A percentile compares a stretch with the other conserved stretches of the same genome.
These are phyloP conservation scores for Pelagophyceae sp. DNA, from an alignment of 352 stramenopile genomes.

Conservation along the genomic window DNA sequence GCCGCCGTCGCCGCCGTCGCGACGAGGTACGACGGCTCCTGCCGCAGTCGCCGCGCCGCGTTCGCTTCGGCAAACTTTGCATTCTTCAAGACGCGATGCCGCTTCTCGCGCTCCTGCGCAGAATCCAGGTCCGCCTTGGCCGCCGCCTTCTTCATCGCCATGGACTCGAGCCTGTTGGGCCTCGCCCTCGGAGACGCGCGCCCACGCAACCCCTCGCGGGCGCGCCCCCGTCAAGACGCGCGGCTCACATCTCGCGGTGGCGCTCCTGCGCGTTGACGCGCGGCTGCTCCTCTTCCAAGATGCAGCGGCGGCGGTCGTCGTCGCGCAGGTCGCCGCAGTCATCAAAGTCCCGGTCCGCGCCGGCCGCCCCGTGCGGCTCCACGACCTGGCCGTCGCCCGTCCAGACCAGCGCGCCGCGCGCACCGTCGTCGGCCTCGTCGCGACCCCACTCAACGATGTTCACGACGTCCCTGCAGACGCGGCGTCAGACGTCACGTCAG, in stretches of 20 bases:
- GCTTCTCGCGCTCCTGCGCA: background rate
- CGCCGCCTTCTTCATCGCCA: background rate
- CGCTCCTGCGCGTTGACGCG: background rate
- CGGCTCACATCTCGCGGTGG: background rate
- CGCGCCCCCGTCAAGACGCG: no score
- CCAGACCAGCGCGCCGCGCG: background rate
- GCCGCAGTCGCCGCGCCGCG: background rate
- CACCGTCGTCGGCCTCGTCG: background rate
- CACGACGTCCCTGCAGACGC: background rate
- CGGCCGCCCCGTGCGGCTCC: background rate
- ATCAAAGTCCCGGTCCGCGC: background rate
- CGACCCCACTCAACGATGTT: background rate
- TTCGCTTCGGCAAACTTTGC: background rate
- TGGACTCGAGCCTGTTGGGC: no score
- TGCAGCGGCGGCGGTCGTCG: background rate
- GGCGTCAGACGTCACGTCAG: no score
- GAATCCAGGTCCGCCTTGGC: background rate
- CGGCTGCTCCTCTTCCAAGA: background rate
- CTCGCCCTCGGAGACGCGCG: no score
- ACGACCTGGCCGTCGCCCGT: background rate
- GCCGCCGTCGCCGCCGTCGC: background rate
- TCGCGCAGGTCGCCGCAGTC: background rate
- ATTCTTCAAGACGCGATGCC: background rate
- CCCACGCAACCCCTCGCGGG: no score
- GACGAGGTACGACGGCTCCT: background rate